Base-by-base conservation (phyloP, 139 green algal species). In the Chlamydomonas eustigma region DNA sequence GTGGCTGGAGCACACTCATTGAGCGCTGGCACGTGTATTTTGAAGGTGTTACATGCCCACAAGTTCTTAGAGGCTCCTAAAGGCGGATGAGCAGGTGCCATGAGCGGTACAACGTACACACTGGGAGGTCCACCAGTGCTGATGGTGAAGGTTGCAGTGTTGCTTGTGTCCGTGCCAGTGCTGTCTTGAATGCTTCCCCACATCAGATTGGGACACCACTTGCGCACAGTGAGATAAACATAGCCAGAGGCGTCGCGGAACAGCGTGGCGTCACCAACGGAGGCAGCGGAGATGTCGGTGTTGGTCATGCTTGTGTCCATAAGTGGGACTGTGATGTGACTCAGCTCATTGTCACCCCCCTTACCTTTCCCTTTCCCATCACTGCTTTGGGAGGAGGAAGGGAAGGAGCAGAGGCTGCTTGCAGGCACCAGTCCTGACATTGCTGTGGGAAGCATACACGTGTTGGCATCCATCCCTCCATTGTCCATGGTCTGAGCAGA, bases 211-310 rank as follows among this genome's bases (percentile, higher is more conserved):
- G 58, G 58, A 28, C 58, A 70, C 8, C 25, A 22, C 58, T 37
- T 70, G 58, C 6, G 18, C 8, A 70, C 58, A 6, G 58, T 70
- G 25, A 70, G 25, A 22, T 70, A 22, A 6, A 70, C 58, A 28
- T 18, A 35, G 58, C 58, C 58, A 28, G 58, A 8, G 25, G 6
- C 34, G 58, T 70, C 58, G 58, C 58, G 58, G 58, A 70, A 70
- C 8, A 70, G 58, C 25, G 28, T 32, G 25, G 58, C 58, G 6
- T 70, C 6, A 28, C 58, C 58, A 28, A 70, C 58, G 58, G 44
- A 28, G 12, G 44, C 44, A 18, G 12, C 44, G 12, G 44, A 12
- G 18, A 58, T 58, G 12, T 12, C 12, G 44, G 12, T 18, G 44
- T 58, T 58, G 44, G 44, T 58, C 44, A 58, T 28, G 44, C 44